Conservation (phyloP, 1,139 yeast genomes). For the Debaryomyces sp. region DNA sequence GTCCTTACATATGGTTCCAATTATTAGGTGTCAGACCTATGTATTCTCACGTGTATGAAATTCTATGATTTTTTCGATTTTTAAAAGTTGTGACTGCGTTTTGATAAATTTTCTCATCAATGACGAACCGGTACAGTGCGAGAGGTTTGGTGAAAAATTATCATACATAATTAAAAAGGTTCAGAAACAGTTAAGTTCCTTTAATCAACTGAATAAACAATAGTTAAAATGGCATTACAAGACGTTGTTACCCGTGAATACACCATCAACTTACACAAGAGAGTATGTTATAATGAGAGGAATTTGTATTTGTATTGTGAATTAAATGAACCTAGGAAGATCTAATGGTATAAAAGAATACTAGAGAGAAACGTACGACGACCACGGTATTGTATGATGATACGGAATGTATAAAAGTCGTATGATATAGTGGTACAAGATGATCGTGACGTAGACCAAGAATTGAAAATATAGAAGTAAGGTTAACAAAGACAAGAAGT, state of each 20-base stretch:
- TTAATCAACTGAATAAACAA: slow-evolving; percentile 9
- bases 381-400: neutral
- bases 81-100: slow-evolving; percentile 5
- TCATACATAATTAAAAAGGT: slow-evolving; percentile 4
- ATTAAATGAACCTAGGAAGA: neutral
- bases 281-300: slow-evolving; percentile 62
- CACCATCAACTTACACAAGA: slow-evolving; percentile 99
- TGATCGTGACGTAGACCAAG: neutral
- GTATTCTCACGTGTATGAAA: neutral
- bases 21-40: neutral
- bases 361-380: neutral
- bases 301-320: neutral
- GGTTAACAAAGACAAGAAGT: neutral
- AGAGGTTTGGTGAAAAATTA: slow-evolving; percentile 5
- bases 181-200: slow-evolving; percentile 6
- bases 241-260: slow-evolving; percentile 99
- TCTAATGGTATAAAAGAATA: neutral
- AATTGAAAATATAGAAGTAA: neutral
- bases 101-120: slow-evolving; percentile 5
- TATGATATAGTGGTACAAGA: neutral
- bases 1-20: neutral
- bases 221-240: slow-evolving; percentile 83
- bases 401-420: neutral
- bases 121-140: slow-evolving; percentile 4
- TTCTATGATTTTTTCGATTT: neutral